Evolutionary conservation across 371 early-diverging fungal genomes (phyloP).

Genomic region (Mucor racemosus): DNA sequence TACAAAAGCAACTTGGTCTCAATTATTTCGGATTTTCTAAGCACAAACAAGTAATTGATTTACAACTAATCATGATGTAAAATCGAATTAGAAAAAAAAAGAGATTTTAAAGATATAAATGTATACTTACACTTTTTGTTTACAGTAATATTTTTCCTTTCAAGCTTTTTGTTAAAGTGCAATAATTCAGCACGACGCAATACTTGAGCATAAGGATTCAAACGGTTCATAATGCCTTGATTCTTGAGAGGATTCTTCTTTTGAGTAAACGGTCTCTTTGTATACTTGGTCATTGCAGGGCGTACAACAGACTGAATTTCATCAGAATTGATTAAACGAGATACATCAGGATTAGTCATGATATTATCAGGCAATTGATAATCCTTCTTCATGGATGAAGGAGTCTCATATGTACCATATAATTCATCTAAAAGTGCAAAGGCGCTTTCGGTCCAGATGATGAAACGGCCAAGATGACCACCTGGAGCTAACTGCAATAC

Average conservation of each 20-base stretch:
- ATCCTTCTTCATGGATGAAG: constrained; percentile 91
- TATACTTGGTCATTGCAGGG: constrained; percentile 77
- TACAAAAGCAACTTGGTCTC: not conserved
- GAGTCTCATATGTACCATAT: constrained; percentile 89
- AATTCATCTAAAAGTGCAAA: constrained; percentile 95
- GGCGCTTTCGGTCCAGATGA: constrained; percentile 99
- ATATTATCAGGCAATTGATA: constrained; percentile 91
- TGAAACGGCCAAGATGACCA: constrained; percentile 99
- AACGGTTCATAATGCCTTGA: constrained; percentile 88
- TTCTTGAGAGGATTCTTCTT: constrained; percentile 98
- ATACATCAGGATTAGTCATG: constrained; percentile 94
- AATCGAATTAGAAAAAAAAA: not conserved
- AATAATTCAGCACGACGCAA: constrained; percentile 86
- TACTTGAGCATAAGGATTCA: constrained; percentile 96
- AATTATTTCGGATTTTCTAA: not conserved
- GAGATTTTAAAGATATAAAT: not conserved
- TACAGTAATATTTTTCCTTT: not conserved
- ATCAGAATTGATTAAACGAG: constrained; percentile 96
- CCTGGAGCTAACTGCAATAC: constrained; percentile 99
- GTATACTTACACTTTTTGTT: not conserved
- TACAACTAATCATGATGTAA: not conserved
- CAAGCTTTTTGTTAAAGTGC: constrained; percentile 52
- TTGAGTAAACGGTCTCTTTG: constrained; percentile 90
- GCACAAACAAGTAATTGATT: not conserved
- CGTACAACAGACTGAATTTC: constrained; percentile 97